phyloP scores from a whole-genome alignment of 768 basidiomycete species.

The Amanita pseudoporphyria region DNA sequence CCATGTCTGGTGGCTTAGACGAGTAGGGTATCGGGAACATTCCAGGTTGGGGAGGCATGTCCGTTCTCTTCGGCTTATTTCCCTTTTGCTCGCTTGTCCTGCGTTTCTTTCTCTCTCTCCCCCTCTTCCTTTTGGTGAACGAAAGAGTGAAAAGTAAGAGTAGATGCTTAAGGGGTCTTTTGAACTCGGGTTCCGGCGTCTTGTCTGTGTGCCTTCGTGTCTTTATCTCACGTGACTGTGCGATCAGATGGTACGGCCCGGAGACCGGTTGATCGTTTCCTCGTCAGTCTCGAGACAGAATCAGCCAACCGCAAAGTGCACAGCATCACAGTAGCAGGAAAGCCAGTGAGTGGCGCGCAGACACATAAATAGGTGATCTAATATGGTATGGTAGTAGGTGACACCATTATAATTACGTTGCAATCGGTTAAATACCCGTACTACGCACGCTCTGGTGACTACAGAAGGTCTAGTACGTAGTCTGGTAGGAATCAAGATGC shows the following conservation, averaged over 20 bases:
- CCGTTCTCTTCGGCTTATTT: background rate
- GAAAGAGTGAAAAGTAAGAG: background rate
- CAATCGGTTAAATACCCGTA: too few relatives aligned
- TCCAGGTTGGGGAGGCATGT: constrained; percentile 52
- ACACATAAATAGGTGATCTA: too few relatives aligned
- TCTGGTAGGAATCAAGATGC: too few relatives aligned
- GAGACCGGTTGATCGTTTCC: background rate
- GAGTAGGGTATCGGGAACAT: constrained; percentile 54
- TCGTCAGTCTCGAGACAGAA: background rate
- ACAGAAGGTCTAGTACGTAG: too few relatives aligned
- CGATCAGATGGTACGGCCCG: background rate
- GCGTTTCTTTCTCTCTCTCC: background rate
- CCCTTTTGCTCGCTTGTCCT: background rate
- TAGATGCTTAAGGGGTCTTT: background rate
- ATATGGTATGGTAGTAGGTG: too few relatives aligned
- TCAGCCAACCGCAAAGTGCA: too few relatives aligned
- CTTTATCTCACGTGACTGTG: constrained; percentile 6
- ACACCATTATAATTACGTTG: too few relatives aligned
- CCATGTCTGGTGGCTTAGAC: constrained; percentile 15
- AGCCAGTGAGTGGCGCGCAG: too few relatives aligned
- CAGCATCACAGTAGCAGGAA: too few relatives aligned
- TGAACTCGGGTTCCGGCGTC: background rate
- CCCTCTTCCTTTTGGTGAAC: background rate
- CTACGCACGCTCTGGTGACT: too few relatives aligned
- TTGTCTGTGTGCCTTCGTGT: background rate